Evolutionary conservation across 192 early-diverging fungal genomes (phyloP), one percentile per base, ranked within the genome.

Genomic region (Rhizophagus prolifer): DNA sequence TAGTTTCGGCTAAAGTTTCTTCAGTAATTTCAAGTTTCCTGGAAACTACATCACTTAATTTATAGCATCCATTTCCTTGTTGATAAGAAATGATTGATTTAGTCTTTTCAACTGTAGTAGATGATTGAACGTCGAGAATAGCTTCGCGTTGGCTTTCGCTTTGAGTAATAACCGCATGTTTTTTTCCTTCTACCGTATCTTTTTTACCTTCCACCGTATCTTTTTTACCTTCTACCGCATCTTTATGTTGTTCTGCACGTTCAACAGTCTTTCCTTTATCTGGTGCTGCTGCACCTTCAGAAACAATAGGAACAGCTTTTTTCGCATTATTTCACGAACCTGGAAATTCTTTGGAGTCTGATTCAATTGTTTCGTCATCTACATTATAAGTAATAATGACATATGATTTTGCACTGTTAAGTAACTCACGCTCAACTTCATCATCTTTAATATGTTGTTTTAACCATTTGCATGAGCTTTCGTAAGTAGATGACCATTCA

Each of bases 71-170:
- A 3, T 72, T 31, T 13, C 4, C 19, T 34, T 72, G 54, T 58
- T 72, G 70, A 36, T 12, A 36, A 21, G 66, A 68, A 36, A 68
- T 36, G 26, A 68, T 68, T 34, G 66, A 68, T 21, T 44, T 2
- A 19, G 66, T 68, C 30, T 34, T 36, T 68, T 68, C 66, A 13
- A 68, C 26, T 26, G 66, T 34, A n/a, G 66, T 68, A 9, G 21
- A 34, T 26, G 66, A 44, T 36, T 68, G 66, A 31, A 50, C 38
- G 13, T 23, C 23, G 4, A 41, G 5, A 26, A 70, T 9, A 28
- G 69, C 69, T 47, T 14, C 26, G 21, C 31, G n/a, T 36, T 34
- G 10, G 41, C 10, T 44, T 44, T 44, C 41, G 41, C 10, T 9
- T 41, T 41, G 38, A 41, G 38, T 41, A 44, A 44, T 44, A 2